Evolutionary conservation across 495 filamentous ascomycete genomes (phyloP).

Genomic region (Aspergillus leporis): DNA sequence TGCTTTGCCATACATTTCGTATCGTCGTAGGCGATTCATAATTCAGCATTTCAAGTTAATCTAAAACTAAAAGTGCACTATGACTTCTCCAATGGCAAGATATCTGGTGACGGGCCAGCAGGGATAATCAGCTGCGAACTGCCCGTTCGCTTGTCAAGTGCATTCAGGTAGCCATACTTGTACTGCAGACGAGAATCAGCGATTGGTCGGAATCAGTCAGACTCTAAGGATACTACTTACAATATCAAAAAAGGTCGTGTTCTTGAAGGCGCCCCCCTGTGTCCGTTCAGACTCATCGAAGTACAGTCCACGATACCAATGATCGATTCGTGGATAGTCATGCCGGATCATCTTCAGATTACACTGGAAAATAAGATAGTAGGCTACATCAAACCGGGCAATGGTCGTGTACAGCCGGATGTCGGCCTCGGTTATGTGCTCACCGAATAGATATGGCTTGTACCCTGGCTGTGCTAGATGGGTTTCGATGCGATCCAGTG

Average conservation of each 20-base stretch:
- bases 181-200: slow-evolving; percentile 6
- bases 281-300: slow-evolving; percentile 59
- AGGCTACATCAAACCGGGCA: slow-evolving; percentile 66
- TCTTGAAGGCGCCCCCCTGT: slow-evolving; percentile 58
- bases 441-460: slow-evolving; percentile 64
- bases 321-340: slow-evolving; percentile 68
- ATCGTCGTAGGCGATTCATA: neutral
- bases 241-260: slow-evolving; percentile 65
- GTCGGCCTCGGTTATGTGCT: slow-evolving; percentile 67
- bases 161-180: slow-evolving; percentile 23
- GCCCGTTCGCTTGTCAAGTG: slow-evolving; percentile 16
- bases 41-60: too few relatives aligned
- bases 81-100: slow-evolving; percentile 17
- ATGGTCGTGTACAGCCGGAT: slow-evolving; percentile 65
- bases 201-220: too few relatives aligned
- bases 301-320: slow-evolving; percentile 71
- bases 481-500: slow-evolving; percentile 62
- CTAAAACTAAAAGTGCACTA: neutral
- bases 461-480: slow-evolving; percentile 50
- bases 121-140: slow-evolving; percentile 19
- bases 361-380: slow-evolving; percentile 70
- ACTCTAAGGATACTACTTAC: slow-evolving; percentile 35
- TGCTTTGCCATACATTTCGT: neutral
- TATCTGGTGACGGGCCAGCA: slow-evolving; percentile 43
- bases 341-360: slow-evolving; percentile 69